These are phyloP conservation scores for Abrus precatorius DNA, from an alignment of 306 rosid species.

Conservation along the genomic window DNA sequence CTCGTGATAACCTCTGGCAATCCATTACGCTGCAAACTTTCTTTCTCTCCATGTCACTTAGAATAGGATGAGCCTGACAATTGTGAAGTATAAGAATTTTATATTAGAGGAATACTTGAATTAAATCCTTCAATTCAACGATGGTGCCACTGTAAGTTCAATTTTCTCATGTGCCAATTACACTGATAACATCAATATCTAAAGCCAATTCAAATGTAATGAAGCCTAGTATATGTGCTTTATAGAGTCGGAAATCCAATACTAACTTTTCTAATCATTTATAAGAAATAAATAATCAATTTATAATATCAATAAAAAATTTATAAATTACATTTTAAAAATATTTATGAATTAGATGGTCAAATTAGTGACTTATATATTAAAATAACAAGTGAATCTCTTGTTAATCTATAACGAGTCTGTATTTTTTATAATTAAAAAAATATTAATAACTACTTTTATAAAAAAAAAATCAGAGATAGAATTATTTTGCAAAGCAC, in stretches of 20 bases:
- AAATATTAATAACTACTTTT: no score
- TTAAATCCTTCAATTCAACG: conserved; percentile 23
- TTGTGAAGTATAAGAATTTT: background rate
- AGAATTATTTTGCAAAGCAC: no score
- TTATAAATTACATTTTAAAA: no score
- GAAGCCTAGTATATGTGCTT: background rate
- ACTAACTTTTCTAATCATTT: no score
- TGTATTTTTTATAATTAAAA: no score
- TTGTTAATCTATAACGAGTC: no score
- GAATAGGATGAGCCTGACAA: conserved; percentile 82
- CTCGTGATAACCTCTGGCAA: conserved; percentile 87
- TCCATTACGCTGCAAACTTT: conserved; percentile 93
- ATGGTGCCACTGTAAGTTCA: background rate
- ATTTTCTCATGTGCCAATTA: background rate
- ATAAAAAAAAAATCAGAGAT: no score
- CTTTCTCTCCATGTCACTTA: conserved; percentile 89
- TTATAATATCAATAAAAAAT: no score
- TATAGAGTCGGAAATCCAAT: background rate
- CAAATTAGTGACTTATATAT: no score
- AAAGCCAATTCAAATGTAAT: background rate
- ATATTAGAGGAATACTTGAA: conserved; percentile 1
- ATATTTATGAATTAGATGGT: no score
- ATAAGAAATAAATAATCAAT: no score
- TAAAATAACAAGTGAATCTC: no score
- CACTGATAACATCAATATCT: conserved; percentile 5